Evolutionary conservation across 371 early-diverging fungal genomes (phyloP), one percentile per base, ranked within the genome.

Genomic region (Basidiobolus meristosporus): DNA sequence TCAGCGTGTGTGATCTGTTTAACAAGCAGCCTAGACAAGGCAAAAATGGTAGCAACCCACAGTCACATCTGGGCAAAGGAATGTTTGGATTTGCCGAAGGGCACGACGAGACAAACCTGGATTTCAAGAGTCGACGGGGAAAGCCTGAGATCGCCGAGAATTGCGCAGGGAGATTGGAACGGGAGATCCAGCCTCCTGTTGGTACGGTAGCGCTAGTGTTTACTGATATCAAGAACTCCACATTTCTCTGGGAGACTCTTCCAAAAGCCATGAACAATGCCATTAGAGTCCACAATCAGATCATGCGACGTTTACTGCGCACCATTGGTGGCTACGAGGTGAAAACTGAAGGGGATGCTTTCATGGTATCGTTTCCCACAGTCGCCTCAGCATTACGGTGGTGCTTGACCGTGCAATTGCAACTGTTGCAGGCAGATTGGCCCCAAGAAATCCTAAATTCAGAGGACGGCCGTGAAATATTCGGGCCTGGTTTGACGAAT

Each of bases 281-380:
- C 4, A 82, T 89, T 55, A 81, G 83, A 53, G 72, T 77, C 16
- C 95, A 95, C 55, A 89, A 90, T 55, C 47, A 52, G 9, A 68
- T 79, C 2, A 86, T 95, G 86, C 68, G 92, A 6, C 68, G 80
- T 31, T 70, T 78, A 21, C 59, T 95, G 32, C 66, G 82, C 33
- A 70, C 68, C 30, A 73, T 79, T 29, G 89, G 89, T 29, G 96
- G 96, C 14, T 95, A 92, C 49, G 96, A 95, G 53, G 96, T 95
- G 37, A 92, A 92, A 54, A 92, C 90, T 1, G 96, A 95, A 66
- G 96, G 96, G 29, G 96, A 95, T 52, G 90, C 90, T 1, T 84
- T 92, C 51, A 90, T 91, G 85, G 89, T 90, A 18, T 78, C 80
- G 41, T 95, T 95, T 59, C 78, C 83, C 26, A 77, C 83, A 36